Base-by-base conservation (phyloP, 2,329 filamentous ascomycete genomes). In the Orbilia javanica region DNA sequence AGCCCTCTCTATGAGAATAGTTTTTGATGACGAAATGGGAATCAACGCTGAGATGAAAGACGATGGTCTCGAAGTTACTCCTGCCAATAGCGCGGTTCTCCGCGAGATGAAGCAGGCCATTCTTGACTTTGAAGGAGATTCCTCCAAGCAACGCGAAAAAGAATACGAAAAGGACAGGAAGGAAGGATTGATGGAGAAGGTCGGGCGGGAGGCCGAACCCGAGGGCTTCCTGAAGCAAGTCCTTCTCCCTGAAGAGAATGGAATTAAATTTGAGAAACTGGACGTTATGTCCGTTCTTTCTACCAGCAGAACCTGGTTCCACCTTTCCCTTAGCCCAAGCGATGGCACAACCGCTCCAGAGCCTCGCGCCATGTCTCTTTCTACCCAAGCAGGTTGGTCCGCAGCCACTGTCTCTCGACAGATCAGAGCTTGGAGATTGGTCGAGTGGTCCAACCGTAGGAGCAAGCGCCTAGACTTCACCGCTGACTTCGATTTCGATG, bases 11-110 rank as follows among this genome's bases (percentile, higher is more conserved):
- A 90, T 99, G 86, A 92, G 93, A 44, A 93, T 93, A 13, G 89
- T 98, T 39, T 99, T 99, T 81, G 95, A 99, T 81, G 96, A 98
- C 81, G 89, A 87, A n/a, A 87, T 91, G 20, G 96, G 96, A 64
- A 97, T 99, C 85, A 98, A 98, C 81, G 88, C 92, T 0, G 96
- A 99, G 86, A 98, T 99, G 94, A 97, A 95, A 82, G 91, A 95
- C 79, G 96, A 99, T 81, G 96, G 96, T 8, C 89, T 99, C 0
- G 88, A 92, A n/a, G 88, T 96, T 1, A 85, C 88, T 0, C 81
- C 91, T 0, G 90, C 90, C 0, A 92, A 92, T n/a, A 91, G 91
- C 73, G 96, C 95, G 0, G 91, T 98, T 8, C 83, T 95, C 13
- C 90, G 92, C 42, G 94, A 97, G 83, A 96, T 97, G 92, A 90